phyloP scores from a whole-genome alignment of 345 rosid genomes.

The Gossypium turneri region DNA sequence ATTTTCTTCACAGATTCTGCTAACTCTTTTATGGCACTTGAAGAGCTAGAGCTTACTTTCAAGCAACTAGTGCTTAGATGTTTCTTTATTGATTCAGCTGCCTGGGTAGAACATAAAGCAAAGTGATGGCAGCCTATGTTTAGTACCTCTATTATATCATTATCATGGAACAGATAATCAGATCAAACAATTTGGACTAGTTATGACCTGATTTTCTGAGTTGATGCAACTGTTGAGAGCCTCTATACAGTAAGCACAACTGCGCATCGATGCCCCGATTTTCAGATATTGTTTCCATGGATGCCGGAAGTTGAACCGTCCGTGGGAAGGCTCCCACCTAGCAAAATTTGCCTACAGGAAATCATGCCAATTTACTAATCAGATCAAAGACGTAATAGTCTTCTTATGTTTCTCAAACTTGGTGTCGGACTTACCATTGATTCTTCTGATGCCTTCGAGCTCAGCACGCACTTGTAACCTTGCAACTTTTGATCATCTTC shows the following conservation, averaged over 20 bases:
- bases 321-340: constrained; percentile 56
- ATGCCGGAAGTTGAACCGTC: constrained; percentile 42
- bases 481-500: constrained; percentile 24
- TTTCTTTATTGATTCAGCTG: constrained; percentile 34
- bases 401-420: no score
- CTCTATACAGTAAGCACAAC: constrained; percentile 40
- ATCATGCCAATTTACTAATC: not conserved
- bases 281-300: constrained; percentile 53
- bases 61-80: constrained; percentile 28
- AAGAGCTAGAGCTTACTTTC: constrained; percentile 33
- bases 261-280: constrained; percentile 37
- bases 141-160: not conserved
- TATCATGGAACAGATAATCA: not conserved
- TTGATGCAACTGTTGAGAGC: constrained; percentile 32
- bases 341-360: constrained; percentile 37
- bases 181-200: not conserved
- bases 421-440: constrained; percentile 29
- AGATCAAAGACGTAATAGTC: not conserved
- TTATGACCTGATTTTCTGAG: constrained; percentile 31
- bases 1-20: constrained; percentile 29
- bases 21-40: constrained; percentile 30
- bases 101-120: constrained; percentile 23
- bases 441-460: constrained; percentile 45
- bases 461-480: constrained; percentile 42
- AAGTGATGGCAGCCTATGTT: not conserved